Evolutionary conservation across 306 rosid species (phyloP).

Genomic region (Rosa chinensis): DNA sequence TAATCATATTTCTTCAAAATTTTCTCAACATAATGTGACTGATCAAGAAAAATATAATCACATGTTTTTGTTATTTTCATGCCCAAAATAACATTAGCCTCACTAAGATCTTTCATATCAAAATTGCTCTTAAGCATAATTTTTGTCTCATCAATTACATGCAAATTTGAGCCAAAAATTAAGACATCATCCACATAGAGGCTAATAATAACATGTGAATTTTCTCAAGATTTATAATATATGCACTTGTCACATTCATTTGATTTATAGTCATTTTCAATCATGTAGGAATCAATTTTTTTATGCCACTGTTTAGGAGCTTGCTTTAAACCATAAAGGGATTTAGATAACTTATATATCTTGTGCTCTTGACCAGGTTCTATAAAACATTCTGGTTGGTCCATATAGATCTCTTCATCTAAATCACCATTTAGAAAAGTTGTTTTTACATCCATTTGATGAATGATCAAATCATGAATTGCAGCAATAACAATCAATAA

Average conservation of each 20-base stretch:
- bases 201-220: neutral
- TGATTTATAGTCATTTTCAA: neutral
- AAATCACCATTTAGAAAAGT: neutral
- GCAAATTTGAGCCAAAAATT: neutral
- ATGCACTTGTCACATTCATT: neutral
- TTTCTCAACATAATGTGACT: conserved; percentile 14
- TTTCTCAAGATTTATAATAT: neutral
- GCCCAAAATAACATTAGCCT: neutral
- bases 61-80: conserved; percentile 8
- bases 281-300: neutral
- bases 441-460: neutral
- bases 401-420: neutral
- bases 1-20: neutral
- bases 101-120: no score
- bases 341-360: neutral
- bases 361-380: neutral
- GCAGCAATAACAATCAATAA: neutral
- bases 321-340: neutral
- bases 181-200: neutral
- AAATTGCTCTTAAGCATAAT: neutral
- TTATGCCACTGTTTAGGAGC: conserved; percentile 2
- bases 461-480: neutral
- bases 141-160: neutral
- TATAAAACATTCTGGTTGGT: neutral
- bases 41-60: neutral